Base-by-base conservation (phyloP, 2,329 filamentous ascomycete genomes). In the Talaromyces piceae region DNA sequence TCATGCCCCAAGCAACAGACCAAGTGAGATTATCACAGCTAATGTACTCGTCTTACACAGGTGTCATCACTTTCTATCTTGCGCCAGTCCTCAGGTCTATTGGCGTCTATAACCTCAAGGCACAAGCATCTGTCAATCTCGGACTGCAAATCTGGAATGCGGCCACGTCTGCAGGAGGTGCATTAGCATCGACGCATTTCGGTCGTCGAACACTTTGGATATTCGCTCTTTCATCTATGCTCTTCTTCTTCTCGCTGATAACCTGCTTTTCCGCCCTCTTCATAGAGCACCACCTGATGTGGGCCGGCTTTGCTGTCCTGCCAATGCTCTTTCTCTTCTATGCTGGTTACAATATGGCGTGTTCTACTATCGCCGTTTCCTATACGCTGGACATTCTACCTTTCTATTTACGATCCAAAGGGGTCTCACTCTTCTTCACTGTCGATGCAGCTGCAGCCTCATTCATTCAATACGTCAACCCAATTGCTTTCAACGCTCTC, bases 121-220 rank as follows among this genome's bases (percentile, higher is more conserved):
- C 61, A 12, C 61, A 65, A 51, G 54, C 60, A 16, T 55, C 61
- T 4, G 58, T 66, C 26, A 64, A 63, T 13, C 49, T 56, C 3
- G 55, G 58, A 26, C 46, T 63, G 2, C 60, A 58, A 25, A 39
- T 52, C 13, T 60, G 59, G 56, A 62, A 62, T 41, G 51, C 61
- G 13, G 37, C 60, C 7, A 55, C 62, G 11, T 55, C 60, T 11
- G 55, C 55, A 2, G 55, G 31, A 0, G 57, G 59, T 22, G 80
- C 79, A 41, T 66, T 79, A 58, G 68, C 80, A 5, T 73, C 80
- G 56, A 79, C 82, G 64, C 69, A 69, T 45, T 66, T 80, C 53
- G 79, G 79, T 54, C 74, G 80, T 45, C 76, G 80, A 37, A 74
- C 79, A n/a, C 74, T 80, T 52, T 83, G 82, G 72, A 65, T 82